Evolutionary conservation across 73 alveolate species (phyloP).

Genomic region (Stentor coeruleus): DNA sequence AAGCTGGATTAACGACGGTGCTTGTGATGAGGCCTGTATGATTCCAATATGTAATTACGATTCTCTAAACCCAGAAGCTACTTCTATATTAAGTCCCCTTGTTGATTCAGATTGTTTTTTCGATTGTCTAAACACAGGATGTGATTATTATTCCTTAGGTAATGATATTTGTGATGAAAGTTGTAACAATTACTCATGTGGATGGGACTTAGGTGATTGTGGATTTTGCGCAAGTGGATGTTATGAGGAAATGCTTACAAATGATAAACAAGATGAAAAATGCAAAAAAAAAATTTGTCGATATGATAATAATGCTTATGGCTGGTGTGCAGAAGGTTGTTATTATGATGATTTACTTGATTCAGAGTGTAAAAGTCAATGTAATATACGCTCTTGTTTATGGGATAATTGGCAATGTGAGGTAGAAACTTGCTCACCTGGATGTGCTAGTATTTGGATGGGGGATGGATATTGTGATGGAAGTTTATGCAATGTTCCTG

Average conservation of each 20-base stretch:
- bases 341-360: neutral
- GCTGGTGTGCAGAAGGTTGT: neutral
- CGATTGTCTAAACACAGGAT: too few relatives aligned
- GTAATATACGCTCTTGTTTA: neutral
- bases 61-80: neutral
- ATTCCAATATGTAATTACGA: neutral
- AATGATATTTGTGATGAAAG: neutral
- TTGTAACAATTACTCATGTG: conserved; percentile 13
- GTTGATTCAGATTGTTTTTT: conserved; percentile 8
- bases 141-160: neutral
- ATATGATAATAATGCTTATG: neutral
- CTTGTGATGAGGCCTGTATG: neutral
- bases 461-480: neutral
- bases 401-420: neutral
- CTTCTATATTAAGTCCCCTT: neutral
- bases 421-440: neutral
- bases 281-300: neutral
- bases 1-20: neutral
- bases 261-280: neutral
- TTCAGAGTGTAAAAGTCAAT: neutral
- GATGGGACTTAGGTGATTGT: conserved; percentile 26
- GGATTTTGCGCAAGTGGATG: conserved; percentile 21
- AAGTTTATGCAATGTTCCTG: neutral
- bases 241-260: neutral
- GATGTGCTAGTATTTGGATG: neutral